Base-by-base conservation (phyloP, 768 basidiomycete species). In the Mycena maculata region DNA sequence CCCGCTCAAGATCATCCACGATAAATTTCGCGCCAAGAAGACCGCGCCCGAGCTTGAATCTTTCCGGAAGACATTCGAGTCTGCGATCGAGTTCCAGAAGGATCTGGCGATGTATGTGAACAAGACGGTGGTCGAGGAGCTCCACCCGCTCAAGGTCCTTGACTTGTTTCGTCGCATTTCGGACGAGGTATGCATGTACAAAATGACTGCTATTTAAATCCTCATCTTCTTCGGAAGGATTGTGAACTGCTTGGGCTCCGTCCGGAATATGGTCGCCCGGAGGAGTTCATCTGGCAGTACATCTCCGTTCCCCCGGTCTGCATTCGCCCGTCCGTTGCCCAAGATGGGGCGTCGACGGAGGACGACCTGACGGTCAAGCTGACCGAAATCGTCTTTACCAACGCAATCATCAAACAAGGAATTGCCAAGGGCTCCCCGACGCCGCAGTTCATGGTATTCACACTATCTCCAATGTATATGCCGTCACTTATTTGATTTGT, bases 241-340 rank as follows among this genome's bases (percentile, higher is more conserved):
- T 97, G 95, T 75, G 98, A 99, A 78, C 82, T 99, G 48, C 85
- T 99, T 13, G 97, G 98, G 2, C 79, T 99, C 63, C 90, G 93
- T 63, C 98, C 98, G 1, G 86, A 86, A 16, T 90, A 90, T 74
- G 96, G 97, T 50, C 83, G 98, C 58, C 98, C 98, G 12, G 98
- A 99, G 81, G 93, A 98, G 76, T 98, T 95, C 73, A 89, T 99
- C 56, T 99, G 98, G 97, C 97, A 99, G 78, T 99, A 98, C 78
- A 88, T 99, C 16, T 97, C 96, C 25, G 98, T 99, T 31, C 98
- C 98, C 42, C 98, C 98, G 0, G 95, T 98, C 22, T 96, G 95
- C 76, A 99, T 99, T 60, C 89, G 98, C 49, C 98, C 98, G 0
- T 98, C 96, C 4, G 98, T 99, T 1, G 92, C 94, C 0, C 98